These are phyloP conservation scores for Boletus reticuloceps DNA, from an alignment of 768 basidiomycete species.

Conservation along the genomic window DNA sequence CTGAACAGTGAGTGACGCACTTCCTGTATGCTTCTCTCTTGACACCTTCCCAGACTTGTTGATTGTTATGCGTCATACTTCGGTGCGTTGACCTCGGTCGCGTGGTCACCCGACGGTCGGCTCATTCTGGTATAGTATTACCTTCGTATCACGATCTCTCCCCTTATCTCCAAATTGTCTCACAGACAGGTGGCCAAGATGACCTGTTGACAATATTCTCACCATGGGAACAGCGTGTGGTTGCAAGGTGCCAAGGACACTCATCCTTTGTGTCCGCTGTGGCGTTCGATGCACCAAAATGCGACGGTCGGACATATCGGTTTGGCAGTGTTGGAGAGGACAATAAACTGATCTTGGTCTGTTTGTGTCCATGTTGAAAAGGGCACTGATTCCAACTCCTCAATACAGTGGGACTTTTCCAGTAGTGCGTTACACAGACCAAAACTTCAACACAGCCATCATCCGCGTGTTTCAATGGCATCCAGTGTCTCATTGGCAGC, in stretches of 20 bases:
- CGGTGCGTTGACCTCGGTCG: conserved; percentile 83
- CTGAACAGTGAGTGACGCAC: conserved; percentile 64
- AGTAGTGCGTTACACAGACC: conserved; percentile 89
- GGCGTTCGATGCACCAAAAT: conserved; percentile 86
- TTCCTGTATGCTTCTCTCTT: neutral
- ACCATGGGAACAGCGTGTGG: conserved; percentile 89
- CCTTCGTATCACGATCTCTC: neutral
- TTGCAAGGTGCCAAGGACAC: conserved; percentile 96
- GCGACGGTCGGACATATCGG: conserved; percentile 87
- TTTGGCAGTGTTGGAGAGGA: conserved; percentile 98
- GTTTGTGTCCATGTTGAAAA: conserved; percentile 19
- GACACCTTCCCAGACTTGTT: conserved; percentile 56
- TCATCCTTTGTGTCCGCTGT: conserved; percentile 90
- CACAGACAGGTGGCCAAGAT: conserved; percentile 93
- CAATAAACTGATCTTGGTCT: conserved; percentile 86
- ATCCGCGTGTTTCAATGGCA: conserved; percentile 75
- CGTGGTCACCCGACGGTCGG: conserved; percentile 95
- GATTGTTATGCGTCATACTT: conserved; percentile 97
- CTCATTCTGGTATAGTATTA: conserved; percentile 68
- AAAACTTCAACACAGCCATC: conserved; percentile 67
- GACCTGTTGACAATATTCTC: conserved; percentile 94
- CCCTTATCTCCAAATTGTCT: conserved; percentile 3
- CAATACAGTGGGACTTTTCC: conserved; percentile 86
- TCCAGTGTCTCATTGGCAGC: conserved; percentile 74
- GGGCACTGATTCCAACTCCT: neutral